Base-by-base conservation (phyloP, 2,329 filamentous ascomycete species). In the Talaromyces sp. region DNA sequence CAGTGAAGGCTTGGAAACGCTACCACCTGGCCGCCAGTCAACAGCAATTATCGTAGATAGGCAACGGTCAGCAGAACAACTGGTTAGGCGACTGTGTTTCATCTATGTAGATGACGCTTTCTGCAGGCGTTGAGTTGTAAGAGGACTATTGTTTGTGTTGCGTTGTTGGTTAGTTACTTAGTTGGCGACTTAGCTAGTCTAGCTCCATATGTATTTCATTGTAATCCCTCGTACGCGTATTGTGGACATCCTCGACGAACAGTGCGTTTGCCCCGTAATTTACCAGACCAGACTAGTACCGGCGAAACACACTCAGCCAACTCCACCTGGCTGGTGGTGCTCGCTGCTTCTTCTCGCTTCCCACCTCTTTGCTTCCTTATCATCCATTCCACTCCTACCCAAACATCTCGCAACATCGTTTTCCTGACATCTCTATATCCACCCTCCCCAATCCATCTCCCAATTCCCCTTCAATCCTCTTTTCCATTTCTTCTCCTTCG, bases 381-480 rank as follows among this genome's bases (percentile, higher is more conserved):
- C 64, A 66, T 66, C 62, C 58, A 60, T 47, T 52, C 49, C 63
- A 50, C 43, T 49, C 63, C 62, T 52, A 41, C 45, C 62, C 54
- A 64, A 64, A 49, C 58, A 47, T 64, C 62, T 37, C 47, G 52
- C 57, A 39, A 56, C 52, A 33, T 56, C 52, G 52, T 41, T 61
- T 27, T 35, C 52, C 52, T 37, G 33, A 57, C 61, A 41, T 63
- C 61, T 39, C 63, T 65, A 65, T 65, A 66, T 66, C 64, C 64
- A 66, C 61, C 50, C 43, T 58, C 47, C 27, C 41, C 50, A 49
- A 56, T 39, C 71, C 70, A 69, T 68, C 67, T 62, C 45, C 39
- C 43, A 43, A 47, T 60, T 63, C 45, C 63, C 49, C 63, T 61
- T 67, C 62, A 47, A 65, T 63, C 64, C 54, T 60, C 63, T 68